Conservation (phyloP, 257 asterid genomes). For the Gentiana straminea region DNA sequence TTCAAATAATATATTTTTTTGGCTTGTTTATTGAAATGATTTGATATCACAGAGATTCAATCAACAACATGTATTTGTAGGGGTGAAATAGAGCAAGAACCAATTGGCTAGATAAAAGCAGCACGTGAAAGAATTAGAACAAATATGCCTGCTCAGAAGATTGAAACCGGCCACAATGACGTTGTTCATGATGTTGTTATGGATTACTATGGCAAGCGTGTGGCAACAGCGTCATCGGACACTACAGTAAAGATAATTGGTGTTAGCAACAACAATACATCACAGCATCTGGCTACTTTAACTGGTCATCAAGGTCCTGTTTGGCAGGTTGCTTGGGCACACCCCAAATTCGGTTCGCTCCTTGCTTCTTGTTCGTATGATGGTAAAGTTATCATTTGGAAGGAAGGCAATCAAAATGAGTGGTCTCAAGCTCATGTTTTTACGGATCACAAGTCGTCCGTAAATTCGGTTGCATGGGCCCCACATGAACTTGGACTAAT, state of each 20-base stretch:
- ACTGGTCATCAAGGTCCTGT: constrained; percentile 74
- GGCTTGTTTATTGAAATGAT: not conserved
- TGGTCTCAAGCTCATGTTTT: constrained; percentile 50
- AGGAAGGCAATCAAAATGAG: constrained; percentile 52
- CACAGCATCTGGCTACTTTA: constrained; percentile 63
- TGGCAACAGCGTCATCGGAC: constrained; percentile 75
- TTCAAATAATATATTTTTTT: not conserved
- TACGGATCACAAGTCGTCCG: constrained; percentile 58
- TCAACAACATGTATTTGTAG: constrained; percentile 1
- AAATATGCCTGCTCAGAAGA: constrained; percentile 62
- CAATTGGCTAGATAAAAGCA: constrained; percentile 1
- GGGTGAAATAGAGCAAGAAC: not conserved
- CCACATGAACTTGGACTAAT: constrained; percentile 66
- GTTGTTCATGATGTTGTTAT: constrained; percentile 58
- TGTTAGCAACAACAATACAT: constrained; percentile 39
- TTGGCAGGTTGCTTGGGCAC: constrained; percentile 81
- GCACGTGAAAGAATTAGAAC: constrained; percentile 11
- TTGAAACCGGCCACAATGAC: constrained; percentile 70
- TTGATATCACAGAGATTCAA: not conserved
- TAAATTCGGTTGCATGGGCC: constrained; percentile 66
- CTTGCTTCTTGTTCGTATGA: constrained; percentile 74
- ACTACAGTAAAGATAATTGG: constrained; percentile 52
- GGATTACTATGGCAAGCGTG: constrained; percentile 75
- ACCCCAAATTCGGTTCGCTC: constrained; percentile 68
- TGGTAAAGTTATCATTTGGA: constrained; percentile 65